Percentiles rank a stretch among this genome's conserved stretches.
Conservation (phyloP, 495 filamentous ascomycete genomes). For the Tuber melanosporum region DNA sequence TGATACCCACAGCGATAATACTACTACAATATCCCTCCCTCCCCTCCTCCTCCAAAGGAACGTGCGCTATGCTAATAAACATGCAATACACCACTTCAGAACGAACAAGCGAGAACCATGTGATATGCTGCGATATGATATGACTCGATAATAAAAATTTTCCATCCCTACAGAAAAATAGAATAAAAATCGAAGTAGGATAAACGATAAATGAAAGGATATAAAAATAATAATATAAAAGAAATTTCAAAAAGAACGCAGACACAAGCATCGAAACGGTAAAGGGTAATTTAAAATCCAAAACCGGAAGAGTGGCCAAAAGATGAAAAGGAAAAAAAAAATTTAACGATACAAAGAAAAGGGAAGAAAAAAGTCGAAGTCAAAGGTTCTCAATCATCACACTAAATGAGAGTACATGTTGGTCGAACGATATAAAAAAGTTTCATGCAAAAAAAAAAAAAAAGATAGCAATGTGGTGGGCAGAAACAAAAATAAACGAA, state of each 20-base stretch:
- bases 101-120: constrained; percentile 2
- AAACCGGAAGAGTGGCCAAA: constrained; percentile 26
- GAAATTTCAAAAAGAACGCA: constrained; percentile 36
- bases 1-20: neutral
- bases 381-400: constrained; percentile 36
- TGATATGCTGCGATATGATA: neutral
- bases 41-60: neutral
- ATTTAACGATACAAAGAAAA: constrained; percentile 24
- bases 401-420: constrained; percentile 36
- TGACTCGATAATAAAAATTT: constrained; percentile 3
- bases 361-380: constrained; percentile 14
- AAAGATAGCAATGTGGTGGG: constrained; percentile 31
- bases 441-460: constrained; percentile 27
- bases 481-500: constrained; percentile 40
- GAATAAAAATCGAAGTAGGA: constrained; percentile 19
- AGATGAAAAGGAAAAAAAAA: constrained; percentile 23
- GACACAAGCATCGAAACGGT: constrained; percentile 41
- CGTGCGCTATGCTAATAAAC: constrained; percentile 30
- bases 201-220: constrained; percentile 40
- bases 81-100: constrained; percentile 25
- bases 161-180: constrained; percentile 34
- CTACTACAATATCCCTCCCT: constrained; percentile 1
- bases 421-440: constrained; percentile 26
- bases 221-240: constrained; percentile 35
- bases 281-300: constrained; percentile 44